Conservation (phyloP, 306 rosid species). For the Lupinus albus region DNA sequence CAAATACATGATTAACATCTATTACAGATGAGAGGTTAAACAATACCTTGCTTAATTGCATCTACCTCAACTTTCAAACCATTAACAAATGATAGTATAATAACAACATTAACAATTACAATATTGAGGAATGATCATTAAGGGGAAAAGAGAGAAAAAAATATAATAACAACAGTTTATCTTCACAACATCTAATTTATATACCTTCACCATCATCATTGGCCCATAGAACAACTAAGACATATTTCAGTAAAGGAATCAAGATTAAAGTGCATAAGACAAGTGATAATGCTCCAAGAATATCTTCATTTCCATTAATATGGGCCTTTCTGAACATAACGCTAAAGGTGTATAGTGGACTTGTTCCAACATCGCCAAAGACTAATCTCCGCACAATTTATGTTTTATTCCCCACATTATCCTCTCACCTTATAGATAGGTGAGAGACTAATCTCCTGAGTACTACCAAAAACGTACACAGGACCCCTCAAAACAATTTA, state of each 20-base stretch:
- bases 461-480: no score
- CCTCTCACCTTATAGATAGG: no score
- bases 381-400: no score
- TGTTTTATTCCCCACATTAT: no score
- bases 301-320: constrained; percentile 67
- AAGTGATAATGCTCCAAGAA: no score
- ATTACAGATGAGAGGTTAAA: no score
- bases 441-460: no score
- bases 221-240: constrained; percentile 91
- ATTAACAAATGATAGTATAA: constrained; percentile 72
- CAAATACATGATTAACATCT: no score
- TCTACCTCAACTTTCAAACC: constrained; percentile 81
- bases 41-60: constrained; percentile 71
- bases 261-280: no score
- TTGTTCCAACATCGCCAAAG: constrained; percentile 99
- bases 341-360: constrained; percentile 91
- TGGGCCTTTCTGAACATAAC: constrained; percentile 97
- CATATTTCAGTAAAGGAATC: constrained; percentile 92
- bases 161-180: background rate
- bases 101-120: constrained; percentile 39
- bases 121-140: constrained; percentile 7
- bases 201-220: constrained; percentile 98
- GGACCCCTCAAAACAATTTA: no score
- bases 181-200: constrained; percentile 23
- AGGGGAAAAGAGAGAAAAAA: constrained; percentile 7